Base-by-base conservation (phyloP, 2,329 filamentous ascomycete genomes). In the Graphiopsis chlorocephala region DNA sequence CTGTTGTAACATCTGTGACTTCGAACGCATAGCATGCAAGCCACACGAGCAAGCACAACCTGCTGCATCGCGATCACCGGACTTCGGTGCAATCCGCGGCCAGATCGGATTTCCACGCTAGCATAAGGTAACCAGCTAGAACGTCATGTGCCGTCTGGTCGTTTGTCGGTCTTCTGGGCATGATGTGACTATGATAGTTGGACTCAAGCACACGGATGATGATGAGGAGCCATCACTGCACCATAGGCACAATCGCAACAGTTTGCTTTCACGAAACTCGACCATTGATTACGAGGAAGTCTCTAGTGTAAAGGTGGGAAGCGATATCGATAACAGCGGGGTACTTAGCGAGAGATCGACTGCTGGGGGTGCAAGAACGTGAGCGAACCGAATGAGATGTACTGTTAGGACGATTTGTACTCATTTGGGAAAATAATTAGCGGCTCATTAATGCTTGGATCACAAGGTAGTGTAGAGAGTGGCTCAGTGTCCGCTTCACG, bases 1-100 rank as follows among this genome's bases (percentile, higher is more conserved):
- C 25, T 15, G 7, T 15, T n/a, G 12, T 8, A 52, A 28, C 4
- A 28, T 2, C 25, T 48, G 3, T 8, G 6, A 25, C 25, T 8
- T 3, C 28, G 20, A 26, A 28, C 28, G 23, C 7, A 31, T 14
- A 50, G 15, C 47, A 25, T 50, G 23, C 14, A 50, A 15, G 20
- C 47, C 47, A 25, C 47, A 6, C 7, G 23, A 28, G 23, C 15
- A 7, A 11, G 29, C 26, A 53, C 3, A 53, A 12, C 17, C 50
- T n/a, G 50, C 50, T 29, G 50, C 50, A 56, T 56, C 35, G 29
- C 55, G 55, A 58, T 58, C 31, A 45, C 31, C 55, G 55, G 55
- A 45, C 20, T 26, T 58, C 55, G 55, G 55, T 58, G 33, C 55
- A 42, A 58, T 58, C 31, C 53, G 31, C 53, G 53, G 53, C 55